phyloP scores from a whole-genome alignment of 495 filamentous ascomycete genomes.

The Podospora tetraspora region DNA sequence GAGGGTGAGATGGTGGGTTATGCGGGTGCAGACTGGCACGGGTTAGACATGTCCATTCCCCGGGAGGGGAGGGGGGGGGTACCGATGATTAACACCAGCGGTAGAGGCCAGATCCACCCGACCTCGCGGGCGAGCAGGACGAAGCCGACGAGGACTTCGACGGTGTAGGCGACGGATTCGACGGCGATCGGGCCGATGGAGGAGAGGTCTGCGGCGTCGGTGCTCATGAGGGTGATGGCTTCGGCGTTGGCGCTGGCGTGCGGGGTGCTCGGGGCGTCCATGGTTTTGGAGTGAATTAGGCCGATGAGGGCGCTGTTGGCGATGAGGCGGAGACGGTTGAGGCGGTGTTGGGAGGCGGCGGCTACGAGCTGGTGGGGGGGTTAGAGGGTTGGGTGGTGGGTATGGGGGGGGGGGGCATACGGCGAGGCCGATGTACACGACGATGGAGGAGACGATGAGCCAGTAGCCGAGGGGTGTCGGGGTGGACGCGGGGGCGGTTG shows the following conservation, averaged over 20 bases:
- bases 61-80: neutral
- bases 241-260: constrained; percentile 41
- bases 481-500: constrained; percentile 21
- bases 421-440: constrained; percentile 59
- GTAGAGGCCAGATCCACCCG: constrained; percentile 50
- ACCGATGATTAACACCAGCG: constrained; percentile 51
- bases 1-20: constrained; percentile 43
- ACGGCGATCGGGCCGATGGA: constrained; percentile 37
- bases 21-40: constrained; percentile 32
- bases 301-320: constrained; percentile 52
- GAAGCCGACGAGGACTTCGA: constrained; percentile 57
- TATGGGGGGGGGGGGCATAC: constrained; percentile 26
- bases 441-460: constrained; percentile 50
- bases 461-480: constrained; percentile 43
- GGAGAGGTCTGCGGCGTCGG: constrained; percentile 32
- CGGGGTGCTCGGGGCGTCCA: constrained; percentile 37
- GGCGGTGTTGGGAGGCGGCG: constrained; percentile 49
- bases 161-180: constrained; percentile 37
- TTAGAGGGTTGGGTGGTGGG: too few species aligned
- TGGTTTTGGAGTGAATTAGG: constrained; percentile 53
- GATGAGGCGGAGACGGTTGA: constrained; percentile 56
- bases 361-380: constrained; percentile 39
- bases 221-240: constrained; percentile 58
- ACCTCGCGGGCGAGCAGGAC: constrained; percentile 53
- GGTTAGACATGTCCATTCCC: neutral